Percentiles rank a stretch among this genome's conserved stretches.
phyloP scores from a whole-genome alignment of 129 eudicot genomes.

The Artemisia tridentata region DNA sequence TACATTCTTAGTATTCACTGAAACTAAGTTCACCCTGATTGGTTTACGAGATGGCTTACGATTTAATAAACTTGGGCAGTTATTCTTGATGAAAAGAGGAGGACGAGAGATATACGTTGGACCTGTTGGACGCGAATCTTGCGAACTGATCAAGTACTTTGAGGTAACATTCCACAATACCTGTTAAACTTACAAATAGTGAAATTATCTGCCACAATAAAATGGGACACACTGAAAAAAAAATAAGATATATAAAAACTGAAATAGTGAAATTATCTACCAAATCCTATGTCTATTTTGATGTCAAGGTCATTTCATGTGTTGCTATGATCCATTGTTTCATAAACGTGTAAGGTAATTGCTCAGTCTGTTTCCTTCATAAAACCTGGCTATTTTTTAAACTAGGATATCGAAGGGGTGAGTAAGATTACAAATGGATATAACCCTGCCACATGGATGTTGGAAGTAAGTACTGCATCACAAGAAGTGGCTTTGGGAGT shows the following conservation, averaged over 20 bases:
- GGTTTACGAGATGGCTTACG: background rate
- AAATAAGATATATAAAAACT: no score
- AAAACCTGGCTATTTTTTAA: background rate
- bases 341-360: background rate
- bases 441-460: constrained; percentile 92
- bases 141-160: constrained; percentile 66
- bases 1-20: background rate
- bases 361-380: no score
- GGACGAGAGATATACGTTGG: constrained; percentile 80
- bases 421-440: constrained; percentile 55
- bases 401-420: constrained; percentile 56
- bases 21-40: background rate
- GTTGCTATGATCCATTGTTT: background rate
- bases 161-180: constrained; percentile 36
- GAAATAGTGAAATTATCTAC: background rate
- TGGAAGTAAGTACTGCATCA: constrained; percentile 57
- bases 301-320: no score
- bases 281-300: no score
- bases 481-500: constrained; percentile 61
- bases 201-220: no score
- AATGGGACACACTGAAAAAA: no score
- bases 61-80: constrained; percentile 35
- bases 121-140: constrained; percentile 68
- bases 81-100: constrained; percentile 81
- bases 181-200: background rate